Evolutionary conservation across 805 yeast genomes (phyloP).

Genomic region (Barnettozyma californica): DNA sequence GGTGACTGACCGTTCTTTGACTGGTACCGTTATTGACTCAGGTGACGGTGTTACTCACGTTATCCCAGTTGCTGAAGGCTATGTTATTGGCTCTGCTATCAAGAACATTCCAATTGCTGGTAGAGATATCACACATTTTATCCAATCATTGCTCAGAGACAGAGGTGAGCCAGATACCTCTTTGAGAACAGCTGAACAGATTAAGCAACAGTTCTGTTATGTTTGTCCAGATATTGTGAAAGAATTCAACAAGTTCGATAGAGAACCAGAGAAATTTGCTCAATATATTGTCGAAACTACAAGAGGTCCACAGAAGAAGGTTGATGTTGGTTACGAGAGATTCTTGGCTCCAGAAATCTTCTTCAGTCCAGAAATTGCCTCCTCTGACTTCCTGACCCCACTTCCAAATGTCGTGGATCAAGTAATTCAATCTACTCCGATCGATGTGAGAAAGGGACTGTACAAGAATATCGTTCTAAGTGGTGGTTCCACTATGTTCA

Average conservation of each 20-base stretch:
- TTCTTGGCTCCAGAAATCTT: slow-evolving; percentile 99
- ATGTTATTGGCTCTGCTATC: slow-evolving; percentile 95
- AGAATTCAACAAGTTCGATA: slow-evolving; percentile 91
- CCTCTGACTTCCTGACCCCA: slow-evolving; percentile 92
- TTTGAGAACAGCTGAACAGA: slow-evolving; percentile 91
- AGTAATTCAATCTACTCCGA: slow-evolving; percentile 92
- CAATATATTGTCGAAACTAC: slow-evolving; percentile 82
- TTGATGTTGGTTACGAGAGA: slow-evolving; percentile 96
- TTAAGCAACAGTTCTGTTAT: slow-evolving; percentile 94
- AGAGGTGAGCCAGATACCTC: slow-evolving; percentile 95
- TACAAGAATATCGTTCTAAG: slow-evolving; percentile 93
- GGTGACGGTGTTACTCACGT: slow-evolving; percentile 91
- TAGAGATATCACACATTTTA: slow-evolving; percentile 91
- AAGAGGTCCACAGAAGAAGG: slow-evolving; percentile 51
- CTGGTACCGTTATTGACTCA: slow-evolving; percentile 97
- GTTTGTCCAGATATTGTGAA: slow-evolving; percentile 97
- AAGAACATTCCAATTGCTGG: slow-evolving; percentile 98
- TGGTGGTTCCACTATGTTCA: slow-evolving; percentile 98
- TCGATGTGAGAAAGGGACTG: slow-evolving; percentile 94
- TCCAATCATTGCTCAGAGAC: slow-evolving; percentile 90
- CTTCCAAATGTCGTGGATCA: slow-evolving; percentile 93
- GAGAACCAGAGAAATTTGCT: slow-evolving; percentile 89
- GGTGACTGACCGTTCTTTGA: slow-evolving; percentile 88
- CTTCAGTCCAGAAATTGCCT: slow-evolving; percentile 95
- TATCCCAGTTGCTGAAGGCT: slow-evolving; percentile 98